Base-by-base conservation (phyloP, 352 stramenopile genomes). In the Phytophthora rubi region DNA sequence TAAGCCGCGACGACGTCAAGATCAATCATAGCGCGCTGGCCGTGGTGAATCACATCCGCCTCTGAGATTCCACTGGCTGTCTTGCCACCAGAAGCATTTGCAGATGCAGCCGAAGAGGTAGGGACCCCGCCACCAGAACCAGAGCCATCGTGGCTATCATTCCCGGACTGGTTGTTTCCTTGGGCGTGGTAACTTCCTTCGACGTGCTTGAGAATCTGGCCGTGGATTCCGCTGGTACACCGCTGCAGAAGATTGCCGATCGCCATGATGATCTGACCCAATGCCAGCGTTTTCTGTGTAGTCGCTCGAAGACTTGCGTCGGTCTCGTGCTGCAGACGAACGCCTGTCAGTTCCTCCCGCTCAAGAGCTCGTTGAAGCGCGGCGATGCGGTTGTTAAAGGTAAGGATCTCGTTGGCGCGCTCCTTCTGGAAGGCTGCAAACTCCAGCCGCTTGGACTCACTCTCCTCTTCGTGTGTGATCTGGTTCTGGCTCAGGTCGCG, bases 1-100 rank as follows among this genome's bases (percentile, higher is more conserved):
- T 98, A 98, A 10, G 91, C 87, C 1, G 90, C 93, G 23, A 98
- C 95, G 12, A 98, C 89, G 53, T 98, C 94, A 9, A 98, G 80
- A 56, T 98, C 86, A 6, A 85, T 73, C 73, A 97, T 91, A 47
- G 94, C 88, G n/a, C 92, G 89, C 37, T 88, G 75, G 7, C 90
- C 91, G 48, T 97, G 91, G 52, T 92, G 82, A 44, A 97, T 83
- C 18, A 98, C 82, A 30, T 98, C 91, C 1, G 80, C 73, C 23
- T 98, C 89, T 1, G 82, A 91, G 48, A 91, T 87, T 37, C 74
- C 92, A 23, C 67, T 83, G 9, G 70, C 70, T 1, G 51, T 68
- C 48, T 74, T 68, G 0, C 32, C 44, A 16, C 53, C 23, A 23
- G 44, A 54, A 45, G 23, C 10, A 12, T 62, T 68, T 18, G 44